Evolutionary conservation across 208 protist genomes (phyloP).

Genomic region (Trypanosoma rangeli): DNA sequence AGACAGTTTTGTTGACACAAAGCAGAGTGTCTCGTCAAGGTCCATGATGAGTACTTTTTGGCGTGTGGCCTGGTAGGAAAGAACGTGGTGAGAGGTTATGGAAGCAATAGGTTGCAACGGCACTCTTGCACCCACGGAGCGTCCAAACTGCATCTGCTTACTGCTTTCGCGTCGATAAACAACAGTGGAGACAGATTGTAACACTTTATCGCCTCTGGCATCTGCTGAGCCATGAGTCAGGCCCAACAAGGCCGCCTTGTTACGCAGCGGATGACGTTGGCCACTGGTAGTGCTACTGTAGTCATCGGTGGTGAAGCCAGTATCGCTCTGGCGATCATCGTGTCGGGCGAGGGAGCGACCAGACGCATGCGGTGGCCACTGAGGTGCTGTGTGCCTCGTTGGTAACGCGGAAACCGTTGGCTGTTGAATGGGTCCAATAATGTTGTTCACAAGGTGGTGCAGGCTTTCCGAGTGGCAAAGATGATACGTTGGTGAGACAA

Average conservation of each 20-base stretch:
- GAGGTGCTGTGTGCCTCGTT: slow-evolving; percentile 63
- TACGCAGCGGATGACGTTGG: neutral
- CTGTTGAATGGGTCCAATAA: slow-evolving; percentile 83
- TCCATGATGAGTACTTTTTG: slow-evolving; percentile 91
- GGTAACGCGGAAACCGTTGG: slow-evolving; percentile 66
- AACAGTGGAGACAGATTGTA: slow-evolving; percentile 24
- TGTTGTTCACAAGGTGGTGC: slow-evolving; percentile 66
- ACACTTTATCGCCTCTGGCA: neutral
- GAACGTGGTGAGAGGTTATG: slow-evolving; percentile 82
- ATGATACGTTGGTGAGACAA: slow-evolving; percentile 49
- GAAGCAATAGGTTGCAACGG: slow-evolving; percentile 57
- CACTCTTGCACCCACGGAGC: slow-evolving; percentile 20
- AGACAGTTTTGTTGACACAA: slow-evolving; percentile 70
- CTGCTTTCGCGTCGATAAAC: slow-evolving; percentile 78
- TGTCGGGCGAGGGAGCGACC: slow-evolving; percentile 16
- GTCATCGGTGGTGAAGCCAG: slow-evolving; percentile 50
- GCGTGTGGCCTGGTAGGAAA: slow-evolving; percentile 84
- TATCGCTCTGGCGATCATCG: slow-evolving; percentile 9
- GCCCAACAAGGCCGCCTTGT: neutral
- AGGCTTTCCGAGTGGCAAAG: slow-evolving; percentile 59
- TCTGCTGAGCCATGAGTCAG: neutral
- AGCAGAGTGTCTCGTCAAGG: slow-evolving; percentile 89
- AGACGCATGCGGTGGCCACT: slow-evolving; percentile 77
- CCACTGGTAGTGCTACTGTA: slow-evolving; percentile 76
- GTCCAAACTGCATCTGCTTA: slow-evolving; percentile 58